A percentile compares a stretch with the other conserved stretches of the same genome.
Conservation (phyloP, 2,329 filamentous ascomycete species). For the Colletotrichum sp. region DNA sequence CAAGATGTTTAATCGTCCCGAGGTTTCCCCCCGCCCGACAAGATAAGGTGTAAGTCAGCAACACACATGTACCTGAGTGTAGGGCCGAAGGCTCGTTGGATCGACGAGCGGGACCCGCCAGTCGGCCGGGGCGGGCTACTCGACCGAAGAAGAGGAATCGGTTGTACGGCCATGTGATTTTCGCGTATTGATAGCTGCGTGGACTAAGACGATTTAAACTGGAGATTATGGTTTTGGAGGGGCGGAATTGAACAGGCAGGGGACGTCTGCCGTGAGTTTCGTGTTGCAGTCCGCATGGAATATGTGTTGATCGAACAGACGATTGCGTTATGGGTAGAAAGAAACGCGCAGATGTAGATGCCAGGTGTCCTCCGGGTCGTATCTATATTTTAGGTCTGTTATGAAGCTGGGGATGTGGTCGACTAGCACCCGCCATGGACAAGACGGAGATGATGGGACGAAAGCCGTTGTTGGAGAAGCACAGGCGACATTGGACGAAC, state of each 20-base stretch:
- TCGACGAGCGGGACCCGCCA: constrained; percentile 5
- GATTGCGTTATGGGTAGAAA: background rate
- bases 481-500: background rate
- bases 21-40: background rate
- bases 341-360: background rate
- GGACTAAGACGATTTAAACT: background rate
- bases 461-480: constrained; percentile 5
- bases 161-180: constrained; percentile 2
- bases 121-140: constrained; percentile 14
- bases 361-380: background rate
- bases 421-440: background rate
- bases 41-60: background rate
- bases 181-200: background rate
- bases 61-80: background rate
- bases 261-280: background rate
- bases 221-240: background rate
- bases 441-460: background rate
- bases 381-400: background rate
- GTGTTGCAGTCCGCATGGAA: background rate
- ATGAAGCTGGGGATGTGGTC: background rate
- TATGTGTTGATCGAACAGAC: background rate
- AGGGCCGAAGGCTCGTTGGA: constrained; percentile 20
- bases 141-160: constrained; percentile 1
- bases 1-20: background rate
- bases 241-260: constrained; percentile 2